Conservation (phyloP, 2,329 filamentous ascomycete genomes). For the Fusarium armeniacum region DNA sequence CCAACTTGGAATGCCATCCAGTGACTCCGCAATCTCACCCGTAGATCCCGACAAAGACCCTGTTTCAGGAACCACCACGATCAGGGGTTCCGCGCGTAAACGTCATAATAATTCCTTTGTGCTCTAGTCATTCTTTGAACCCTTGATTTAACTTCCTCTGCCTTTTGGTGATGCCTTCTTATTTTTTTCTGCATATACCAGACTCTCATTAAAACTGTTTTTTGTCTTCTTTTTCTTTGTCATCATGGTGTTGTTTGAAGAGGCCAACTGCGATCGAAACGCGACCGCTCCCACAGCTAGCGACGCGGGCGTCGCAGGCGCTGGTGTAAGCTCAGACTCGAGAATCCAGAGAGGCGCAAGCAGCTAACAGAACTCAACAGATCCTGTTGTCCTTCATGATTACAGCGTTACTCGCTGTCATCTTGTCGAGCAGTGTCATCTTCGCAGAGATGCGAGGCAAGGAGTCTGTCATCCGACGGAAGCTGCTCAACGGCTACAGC, state of each 20-base stretch:
- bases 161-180: conserved; percentile 32
- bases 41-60: conserved; percentile 41
- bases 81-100: conserved; percentile 51
- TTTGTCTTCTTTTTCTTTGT: neutral
- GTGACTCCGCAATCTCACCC: conserved; percentile 32
- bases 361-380: conserved; percentile 36
- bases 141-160: conserved; percentile 13
- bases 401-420: conserved; percentile 70
- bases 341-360: neutral
- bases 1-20: conserved; percentile 45
- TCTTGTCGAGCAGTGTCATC: conserved; percentile 69
- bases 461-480: conserved; percentile 69
- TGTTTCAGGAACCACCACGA: conserved; percentile 43
- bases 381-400: conserved; percentile 74
- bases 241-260: conserved; percentile 71
- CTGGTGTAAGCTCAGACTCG: conserved; percentile 63
- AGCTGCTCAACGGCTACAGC: conserved; percentile 74
- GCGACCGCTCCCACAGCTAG: conserved; percentile 56
- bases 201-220: conserved; percentile 14
- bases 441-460: conserved; percentile 65
- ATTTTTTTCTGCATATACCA: conserved; percentile 9
- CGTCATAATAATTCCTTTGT: conserved; percentile 45
- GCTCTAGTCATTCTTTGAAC: conserved; percentile 34
- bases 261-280: conserved; percentile 73
- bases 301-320: conserved; percentile 69